Conservation (phyloP, 108 stramenopile species). For the Skeletonema marinoi region DNA sequence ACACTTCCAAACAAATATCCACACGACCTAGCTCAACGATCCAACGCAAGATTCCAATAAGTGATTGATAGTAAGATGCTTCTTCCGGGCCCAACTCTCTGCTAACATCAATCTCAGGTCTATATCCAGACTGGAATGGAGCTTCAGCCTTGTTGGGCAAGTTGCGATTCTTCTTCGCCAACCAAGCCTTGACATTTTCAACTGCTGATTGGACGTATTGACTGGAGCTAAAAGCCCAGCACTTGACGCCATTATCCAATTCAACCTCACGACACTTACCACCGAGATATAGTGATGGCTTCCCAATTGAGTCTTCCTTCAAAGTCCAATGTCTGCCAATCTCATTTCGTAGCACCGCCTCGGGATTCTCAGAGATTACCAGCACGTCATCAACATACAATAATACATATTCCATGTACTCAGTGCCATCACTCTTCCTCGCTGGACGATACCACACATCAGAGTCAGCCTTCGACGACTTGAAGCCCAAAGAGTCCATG, state of each 20-base stretch:
- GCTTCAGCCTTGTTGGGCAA: too few species aligned
- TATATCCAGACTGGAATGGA: constrained; percentile 12
- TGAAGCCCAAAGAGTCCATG: constrained; percentile 42
- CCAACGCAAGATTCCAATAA: constrained; percentile 53
- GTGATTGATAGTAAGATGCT: constrained; percentile 18
- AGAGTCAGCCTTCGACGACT: constrained; percentile 46
- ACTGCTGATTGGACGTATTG: too few species aligned
- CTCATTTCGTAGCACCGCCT: constrained; percentile 15
- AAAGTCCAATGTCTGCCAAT: constrained; percentile 44
- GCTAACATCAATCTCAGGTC: constrained; percentile 39
- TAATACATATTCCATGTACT: constrained; percentile 45
- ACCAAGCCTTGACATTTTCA: too few species aligned
- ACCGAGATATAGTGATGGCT: constrained; percentile 51
- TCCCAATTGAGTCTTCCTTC: constrained; percentile 46
- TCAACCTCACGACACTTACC: constrained; percentile 31
- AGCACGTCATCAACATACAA: constrained; percentile 42
- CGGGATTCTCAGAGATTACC: constrained; percentile 16
- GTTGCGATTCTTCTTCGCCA: too few species aligned
- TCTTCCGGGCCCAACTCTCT: background rate
- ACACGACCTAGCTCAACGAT: constrained; percentile 47
- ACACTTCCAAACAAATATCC: constrained; percentile 1
- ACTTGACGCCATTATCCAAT: constrained; percentile 30
- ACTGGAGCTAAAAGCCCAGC: constrained; percentile 45
- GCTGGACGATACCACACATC: constrained; percentile 36
- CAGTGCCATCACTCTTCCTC: constrained; percentile 13